Conservation (phyloP, 2,329 filamentous ascomycete genomes). For the Dendrostoma leiphaemia region DNA sequence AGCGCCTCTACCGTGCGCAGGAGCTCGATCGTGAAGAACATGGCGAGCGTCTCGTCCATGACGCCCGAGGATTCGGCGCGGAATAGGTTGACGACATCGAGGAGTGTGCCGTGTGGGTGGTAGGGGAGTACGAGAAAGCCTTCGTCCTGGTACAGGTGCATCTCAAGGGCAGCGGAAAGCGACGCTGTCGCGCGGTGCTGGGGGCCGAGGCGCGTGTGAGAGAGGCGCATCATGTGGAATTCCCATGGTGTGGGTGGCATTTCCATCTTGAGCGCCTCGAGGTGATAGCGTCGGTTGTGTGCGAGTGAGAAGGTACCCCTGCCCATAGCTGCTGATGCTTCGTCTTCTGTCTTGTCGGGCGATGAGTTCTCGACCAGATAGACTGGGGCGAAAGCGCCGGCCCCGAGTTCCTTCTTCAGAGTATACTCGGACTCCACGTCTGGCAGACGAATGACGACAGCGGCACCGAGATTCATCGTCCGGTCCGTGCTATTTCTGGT, state of each 20-base stretch:
- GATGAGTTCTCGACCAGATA: constrained; percentile 81
- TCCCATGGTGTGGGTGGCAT: constrained; percentile 88
- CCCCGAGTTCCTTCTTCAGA: constrained; percentile 81
- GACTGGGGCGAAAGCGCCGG: constrained; percentile 92
- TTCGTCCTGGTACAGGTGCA: constrained; percentile 89
- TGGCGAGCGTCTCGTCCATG: constrained; percentile 87
- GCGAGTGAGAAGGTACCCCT: constrained; percentile 58
- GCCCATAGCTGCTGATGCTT: constrained; percentile 52
- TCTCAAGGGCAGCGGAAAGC: constrained; percentile 79
- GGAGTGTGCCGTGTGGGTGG: constrained; percentile 83
- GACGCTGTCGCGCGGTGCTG: constrained; percentile 71
- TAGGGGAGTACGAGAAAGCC: constrained; percentile 87
- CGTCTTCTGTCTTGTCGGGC: constrained; percentile 46
- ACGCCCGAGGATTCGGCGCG: constrained; percentile 68
- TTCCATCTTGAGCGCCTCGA: constrained; percentile 95
- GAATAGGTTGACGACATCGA: constrained; percentile 91
- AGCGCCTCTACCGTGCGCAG: constrained; percentile 86
- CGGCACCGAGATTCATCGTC: constrained; percentile 53
- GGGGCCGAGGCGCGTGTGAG: constrained; percentile 72
- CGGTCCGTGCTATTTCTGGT: constrained; percentile 60
- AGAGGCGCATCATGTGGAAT: constrained; percentile 89
- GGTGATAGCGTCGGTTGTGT: constrained; percentile 48
- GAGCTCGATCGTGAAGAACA: constrained; percentile 94
- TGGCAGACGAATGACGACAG: constrained; percentile 67
- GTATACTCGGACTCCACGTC: constrained; percentile 68